Evolutionary conservation across 2,329 filamentous ascomycete species (phyloP).

Genomic region (Diplodia scrobiculata): DNA sequence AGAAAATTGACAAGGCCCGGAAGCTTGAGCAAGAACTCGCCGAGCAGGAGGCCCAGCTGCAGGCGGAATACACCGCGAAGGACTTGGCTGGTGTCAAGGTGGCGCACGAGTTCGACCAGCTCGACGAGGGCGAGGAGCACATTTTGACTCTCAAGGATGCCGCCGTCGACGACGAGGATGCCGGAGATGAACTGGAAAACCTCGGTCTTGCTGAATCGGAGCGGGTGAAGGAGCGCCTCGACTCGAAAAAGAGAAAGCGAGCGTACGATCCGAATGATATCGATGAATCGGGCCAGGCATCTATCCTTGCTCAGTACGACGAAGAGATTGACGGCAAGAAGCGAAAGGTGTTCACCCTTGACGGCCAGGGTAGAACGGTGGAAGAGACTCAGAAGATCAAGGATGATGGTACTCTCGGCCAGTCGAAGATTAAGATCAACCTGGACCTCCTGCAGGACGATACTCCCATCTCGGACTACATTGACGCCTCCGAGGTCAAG

Average conservation of each 20-base stretch:
- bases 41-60: constrained; percentile 67
- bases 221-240: constrained; percentile 71
- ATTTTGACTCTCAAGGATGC: constrained; percentile 93
- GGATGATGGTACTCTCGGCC: constrained; percentile 55
- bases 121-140: constrained; percentile 81
- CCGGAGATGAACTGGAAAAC: constrained; percentile 88
- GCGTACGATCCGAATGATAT: constrained; percentile 83
- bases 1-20: constrained; percentile 77
- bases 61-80: constrained; percentile 74
- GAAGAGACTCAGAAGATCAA: constrained; percentile 63
- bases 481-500: constrained; percentile 83
- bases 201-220: constrained; percentile 71
- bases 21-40: constrained; percentile 74
- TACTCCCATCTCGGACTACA: constrained; percentile 75
- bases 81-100: constrained; percentile 91
- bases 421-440: constrained; percentile 70
- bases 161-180: constrained; percentile 77
- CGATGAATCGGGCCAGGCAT: constrained; percentile 64
- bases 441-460: constrained; percentile 70
- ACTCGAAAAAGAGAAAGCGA: constrained; percentile 86
- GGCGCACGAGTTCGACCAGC: constrained; percentile 78
- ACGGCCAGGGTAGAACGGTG: constrained; percentile 68
- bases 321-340: constrained; percentile 94
- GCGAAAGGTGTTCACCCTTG: constrained; percentile 81
- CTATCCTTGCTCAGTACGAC: constrained; percentile 87